These are phyloP conservation scores for Phycomyces nitens DNA, from an alignment of 192 early-diverging fungal species.

Conservation along the genomic window DNA sequence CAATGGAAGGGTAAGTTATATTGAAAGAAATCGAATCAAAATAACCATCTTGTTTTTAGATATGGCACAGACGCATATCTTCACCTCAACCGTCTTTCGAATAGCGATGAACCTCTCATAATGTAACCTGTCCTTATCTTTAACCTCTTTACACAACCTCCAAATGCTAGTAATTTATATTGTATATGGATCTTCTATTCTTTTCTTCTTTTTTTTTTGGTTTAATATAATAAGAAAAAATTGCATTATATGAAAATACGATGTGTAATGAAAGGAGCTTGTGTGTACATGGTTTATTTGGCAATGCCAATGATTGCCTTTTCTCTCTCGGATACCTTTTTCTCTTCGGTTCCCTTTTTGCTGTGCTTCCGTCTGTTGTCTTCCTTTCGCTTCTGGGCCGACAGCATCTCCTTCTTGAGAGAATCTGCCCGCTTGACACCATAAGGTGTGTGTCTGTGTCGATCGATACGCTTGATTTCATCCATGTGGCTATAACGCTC, in stretches of 20 bases:
- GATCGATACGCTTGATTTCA: conserved; percentile 81
- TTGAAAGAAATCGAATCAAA: too few species aligned
- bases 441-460: conserved; percentile 84
- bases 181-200: too few species aligned
- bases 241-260: neutral
- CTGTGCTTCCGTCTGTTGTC: conserved; percentile 89
- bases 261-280: neutral
- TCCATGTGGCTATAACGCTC: conserved; percentile 89
- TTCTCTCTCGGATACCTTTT: conserved; percentile 66
- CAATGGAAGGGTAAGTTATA: conserved; percentile 90
- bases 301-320: conserved; percentile 66
- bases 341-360: conserved; percentile 51
- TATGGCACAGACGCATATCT: conserved; percentile 95
- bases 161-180: too few species aligned
- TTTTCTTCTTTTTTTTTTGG: too few species aligned
- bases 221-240: too few species aligned
- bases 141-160: too few species aligned
- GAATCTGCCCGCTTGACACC: conserved; percentile 75
- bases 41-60: conserved; percentile 24
- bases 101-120: conserved; percentile 82
- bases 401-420: conserved; percentile 79
- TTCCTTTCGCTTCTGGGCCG: conserved; percentile 81
- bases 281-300: conserved; percentile 35
- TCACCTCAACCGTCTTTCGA: conserved; percentile 84
- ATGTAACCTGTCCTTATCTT: conserved; percentile 34